Conservation (phyloP, 2,329 filamentous ascomycete genomes). For the Metarhizium anisopliae region DNA sequence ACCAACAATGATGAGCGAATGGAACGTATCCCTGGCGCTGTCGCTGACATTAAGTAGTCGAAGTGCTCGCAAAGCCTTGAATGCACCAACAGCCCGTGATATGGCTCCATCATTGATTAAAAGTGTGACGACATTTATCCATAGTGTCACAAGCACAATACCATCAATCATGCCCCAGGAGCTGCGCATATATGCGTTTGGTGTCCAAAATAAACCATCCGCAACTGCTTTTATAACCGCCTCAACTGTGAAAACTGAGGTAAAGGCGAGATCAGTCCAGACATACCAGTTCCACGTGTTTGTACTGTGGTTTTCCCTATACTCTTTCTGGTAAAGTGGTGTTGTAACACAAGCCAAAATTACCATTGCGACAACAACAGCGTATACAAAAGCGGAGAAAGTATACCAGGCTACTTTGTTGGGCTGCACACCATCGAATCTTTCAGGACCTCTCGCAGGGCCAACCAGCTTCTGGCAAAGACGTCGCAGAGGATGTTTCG, state of each 20-base stretch:
- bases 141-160: slow-evolving; percentile 82
- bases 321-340: slow-evolving; percentile 84
- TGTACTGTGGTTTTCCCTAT: slow-evolving; percentile 55
- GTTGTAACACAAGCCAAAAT: slow-evolving; percentile 89
- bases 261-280: slow-evolving; percentile 87
- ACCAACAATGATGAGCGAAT: slow-evolving; percentile 88
- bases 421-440: slow-evolving; percentile 82
- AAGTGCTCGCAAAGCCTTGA: slow-evolving; percentile 90
- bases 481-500: slow-evolving; percentile 67
- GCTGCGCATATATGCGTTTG: slow-evolving; percentile 92
- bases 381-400: slow-evolving; percentile 90
- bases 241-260: slow-evolving; percentile 76
- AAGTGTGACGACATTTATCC: slow-evolving; percentile 86
- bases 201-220: slow-evolving; percentile 92
- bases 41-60: slow-evolving; percentile 92
- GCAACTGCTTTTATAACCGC: slow-evolving; percentile 88
- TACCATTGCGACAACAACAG: slow-evolving; percentile 96
- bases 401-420: slow-evolving; percentile 86
- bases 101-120: slow-evolving; percentile 75
- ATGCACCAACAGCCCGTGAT: slow-evolving; percentile 85
- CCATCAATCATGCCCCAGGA: slow-evolving; percentile 97
- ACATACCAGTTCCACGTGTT: slow-evolving; percentile 81
- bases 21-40: slow-evolving; percentile 90
- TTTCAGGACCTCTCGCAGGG: slow-evolving; percentile 75
- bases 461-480: slow-evolving; percentile 86